phyloP scores from a whole-genome alignment of 2,329 filamentous ascomycete species.

The Sporothrix phasma region DNA sequence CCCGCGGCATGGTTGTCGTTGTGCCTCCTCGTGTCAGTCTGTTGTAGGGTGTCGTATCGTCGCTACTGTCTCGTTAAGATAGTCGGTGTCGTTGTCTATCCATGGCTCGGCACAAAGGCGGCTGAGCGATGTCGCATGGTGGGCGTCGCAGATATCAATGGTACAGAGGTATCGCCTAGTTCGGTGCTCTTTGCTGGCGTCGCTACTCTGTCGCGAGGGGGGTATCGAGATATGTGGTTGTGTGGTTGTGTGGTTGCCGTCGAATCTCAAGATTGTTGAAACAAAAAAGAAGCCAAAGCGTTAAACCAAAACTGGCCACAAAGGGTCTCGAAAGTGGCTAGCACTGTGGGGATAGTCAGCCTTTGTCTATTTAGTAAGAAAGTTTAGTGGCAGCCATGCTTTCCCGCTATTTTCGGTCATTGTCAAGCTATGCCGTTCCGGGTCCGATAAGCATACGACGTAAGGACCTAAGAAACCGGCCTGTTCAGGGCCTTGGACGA shows the following conservation, averaged over 20 bases:
- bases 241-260: neutral
- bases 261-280: neutral
- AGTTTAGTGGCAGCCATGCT: neutral
- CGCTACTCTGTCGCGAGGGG: neutral
- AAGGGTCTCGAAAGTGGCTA: neutral
- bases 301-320: neutral
- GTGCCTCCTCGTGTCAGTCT: neutral
- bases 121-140: slow-evolving; percentile 8
- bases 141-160: neutral
- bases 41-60: neutral
- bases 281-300: neutral
- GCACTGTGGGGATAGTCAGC: neutral
- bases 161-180: neutral
- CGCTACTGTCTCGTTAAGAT: neutral
- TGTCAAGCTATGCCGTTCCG: neutral
- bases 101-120: slow-evolving; percentile 3
- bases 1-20: slow-evolving; percentile 14
- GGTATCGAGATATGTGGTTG: neutral
- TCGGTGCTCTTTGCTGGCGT: neutral
- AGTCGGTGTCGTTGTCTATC: slow-evolving; percentile 5
- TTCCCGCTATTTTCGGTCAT: neutral
- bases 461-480: neutral
- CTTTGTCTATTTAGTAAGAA: neutral
- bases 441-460: neutral
- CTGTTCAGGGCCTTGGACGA: neutral